Conservation (phyloP, 257 asterid genomes). For the Solanum bukasovii region DNA sequence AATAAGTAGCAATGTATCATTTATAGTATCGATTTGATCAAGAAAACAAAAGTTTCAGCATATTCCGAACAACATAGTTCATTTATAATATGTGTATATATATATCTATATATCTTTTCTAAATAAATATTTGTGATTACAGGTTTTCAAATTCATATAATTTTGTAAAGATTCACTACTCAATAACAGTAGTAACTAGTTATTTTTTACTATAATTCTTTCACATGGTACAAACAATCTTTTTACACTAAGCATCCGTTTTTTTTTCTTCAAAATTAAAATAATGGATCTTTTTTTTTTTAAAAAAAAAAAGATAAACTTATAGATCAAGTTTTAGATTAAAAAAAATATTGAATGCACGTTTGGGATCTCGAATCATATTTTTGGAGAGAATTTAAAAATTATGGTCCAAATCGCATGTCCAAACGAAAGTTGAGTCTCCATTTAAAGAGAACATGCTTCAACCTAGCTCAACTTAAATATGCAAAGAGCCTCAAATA, state of each 20-base stretch:
- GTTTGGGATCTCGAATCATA: background rate
- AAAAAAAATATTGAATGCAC: no score
- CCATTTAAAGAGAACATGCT: background rate
- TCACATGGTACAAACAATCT: background rate
- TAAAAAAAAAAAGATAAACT: background rate
- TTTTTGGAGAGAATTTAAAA: background rate
- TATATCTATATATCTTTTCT: background rate
- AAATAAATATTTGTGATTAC: background rate
- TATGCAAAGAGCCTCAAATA: background rate
- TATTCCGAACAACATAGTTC: background rate
- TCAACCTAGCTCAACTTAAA: background rate
- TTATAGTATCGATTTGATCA: background rate
- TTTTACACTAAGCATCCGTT: rapidly evolving
- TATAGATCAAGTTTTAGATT: background rate
- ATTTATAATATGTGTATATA: no score
- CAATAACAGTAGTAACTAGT: background rate
- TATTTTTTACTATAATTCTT: background rate
- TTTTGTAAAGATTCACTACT: background rate
- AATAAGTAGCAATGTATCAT: background rate
- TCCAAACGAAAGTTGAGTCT: background rate
- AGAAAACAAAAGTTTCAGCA: background rate
- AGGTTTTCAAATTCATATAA: background rate
- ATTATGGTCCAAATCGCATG: background rate
- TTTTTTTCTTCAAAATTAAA: background rate
- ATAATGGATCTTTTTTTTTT: background rate